Percentiles rank a stretch among this genome's conserved stretches.
These are phyloP conservation scores for Boletellus ananas DNA, from an alignment of 768 basidiomycete genomes.

Conservation along the genomic window DNA sequence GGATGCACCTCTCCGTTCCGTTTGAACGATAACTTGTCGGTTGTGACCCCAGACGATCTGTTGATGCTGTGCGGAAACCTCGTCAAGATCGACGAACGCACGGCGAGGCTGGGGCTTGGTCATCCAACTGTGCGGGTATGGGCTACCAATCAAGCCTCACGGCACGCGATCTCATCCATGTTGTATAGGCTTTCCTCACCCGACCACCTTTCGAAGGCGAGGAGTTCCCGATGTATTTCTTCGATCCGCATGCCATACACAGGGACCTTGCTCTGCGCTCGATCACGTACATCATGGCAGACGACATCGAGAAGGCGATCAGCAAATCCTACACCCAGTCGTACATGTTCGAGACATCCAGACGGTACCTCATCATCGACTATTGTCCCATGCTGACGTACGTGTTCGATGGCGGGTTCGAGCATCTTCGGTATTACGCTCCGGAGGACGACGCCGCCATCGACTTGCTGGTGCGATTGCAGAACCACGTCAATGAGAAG, in stretches of 20 bases:
- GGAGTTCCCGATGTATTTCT: conserved; percentile 15
- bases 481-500: conserved; percentile 21
- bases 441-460: conserved; percentile 27
- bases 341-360: conserved; percentile 26
- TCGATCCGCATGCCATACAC: conserved; percentile 20
- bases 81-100: conserved; percentile 24
- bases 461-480: conserved; percentile 17
- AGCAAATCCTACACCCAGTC: conserved; percentile 19
- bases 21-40: conserved; percentile 25
- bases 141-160: not conserved
- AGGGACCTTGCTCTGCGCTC: conserved; percentile 29
- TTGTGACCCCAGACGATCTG: conserved; percentile 25
- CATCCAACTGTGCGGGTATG: conserved; percentile 25
- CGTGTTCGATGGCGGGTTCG: conserved; percentile 27
- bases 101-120: conserved; percentile 18
- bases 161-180: not conserved
- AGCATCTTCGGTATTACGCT: conserved; percentile 24
- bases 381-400: conserved; percentile 27
- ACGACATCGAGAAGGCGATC: conserved; percentile 24
- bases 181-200: conserved; percentile 23
- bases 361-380: conserved; percentile 22
- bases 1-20: conserved; percentile 15
- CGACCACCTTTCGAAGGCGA: conserved; percentile 12
- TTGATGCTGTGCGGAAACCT: conserved; percentile 26
- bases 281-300: conserved; percentile 26